Percentiles rank a stretch among this genome's conserved stretches.
phyloP scores from a whole-genome alignment of 371 early-diverging fungal genomes.

The Mortierella sp. region DNA sequence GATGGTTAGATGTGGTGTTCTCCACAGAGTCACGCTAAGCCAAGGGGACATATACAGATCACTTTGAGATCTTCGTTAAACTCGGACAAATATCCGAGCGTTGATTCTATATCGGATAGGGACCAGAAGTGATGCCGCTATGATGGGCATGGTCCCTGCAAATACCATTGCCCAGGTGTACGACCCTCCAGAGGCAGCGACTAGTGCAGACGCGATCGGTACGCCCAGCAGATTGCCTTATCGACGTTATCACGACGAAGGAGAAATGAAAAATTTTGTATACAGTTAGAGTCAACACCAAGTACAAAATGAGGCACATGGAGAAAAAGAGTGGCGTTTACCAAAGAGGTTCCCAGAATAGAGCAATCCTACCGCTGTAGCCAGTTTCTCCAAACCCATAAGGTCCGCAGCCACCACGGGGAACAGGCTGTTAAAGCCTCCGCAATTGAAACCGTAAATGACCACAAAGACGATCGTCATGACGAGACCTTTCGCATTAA shows the following conservation, averaged over 20 bases:
- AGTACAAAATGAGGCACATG: too few relatives aligned
- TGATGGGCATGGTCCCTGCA: conserved; percentile 14
- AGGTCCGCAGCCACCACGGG: conserved; percentile 60
- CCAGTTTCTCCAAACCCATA: conserved; percentile 60
- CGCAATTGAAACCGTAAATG: conserved; percentile 59
- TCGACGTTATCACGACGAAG: background rate
- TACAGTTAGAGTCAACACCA: too few relatives aligned
- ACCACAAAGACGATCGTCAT: conserved; percentile 29
- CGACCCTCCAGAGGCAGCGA: conserved; percentile 22
- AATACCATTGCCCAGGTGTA: conserved; percentile 34
- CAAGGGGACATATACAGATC: too few relatives aligned
- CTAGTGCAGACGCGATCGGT: conserved; percentile 52
- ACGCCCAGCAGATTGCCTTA: conserved; percentile 52
- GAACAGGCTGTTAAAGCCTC: conserved; percentile 60
- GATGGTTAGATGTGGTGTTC: too few relatives aligned
- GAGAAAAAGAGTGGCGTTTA: background rate
- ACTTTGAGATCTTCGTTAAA: background rate
- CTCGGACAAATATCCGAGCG: conserved; percentile 7
- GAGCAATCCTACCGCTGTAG: conserved; percentile 61
- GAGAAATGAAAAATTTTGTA: background rate
- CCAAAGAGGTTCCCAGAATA: conserved; percentile 58
- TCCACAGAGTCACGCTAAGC: too few relatives aligned
- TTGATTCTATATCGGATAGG: conserved; percentile 13
- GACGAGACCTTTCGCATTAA: conserved; percentile 9
- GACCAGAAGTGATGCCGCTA: conserved; percentile 10